Evolutionary conservation across 306 rosid genomes (phyloP), one percentile per base, ranked within the genome.

Genomic region (Mimosa bimucronata): DNA sequence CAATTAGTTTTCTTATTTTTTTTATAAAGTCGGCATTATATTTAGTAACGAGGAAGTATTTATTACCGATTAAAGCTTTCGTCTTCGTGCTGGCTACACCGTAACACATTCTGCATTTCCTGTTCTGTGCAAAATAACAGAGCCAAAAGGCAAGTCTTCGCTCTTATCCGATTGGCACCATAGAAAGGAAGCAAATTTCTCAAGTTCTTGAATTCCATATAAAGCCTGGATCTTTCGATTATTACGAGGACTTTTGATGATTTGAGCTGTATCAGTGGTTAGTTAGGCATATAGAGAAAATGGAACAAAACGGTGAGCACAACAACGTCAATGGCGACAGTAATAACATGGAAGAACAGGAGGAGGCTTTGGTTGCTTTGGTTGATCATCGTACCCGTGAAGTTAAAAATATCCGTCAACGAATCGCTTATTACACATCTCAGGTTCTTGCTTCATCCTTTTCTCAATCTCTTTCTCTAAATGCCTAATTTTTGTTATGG

Each of bases 341-440:
- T 34, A 66, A 19, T 30, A 82, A 79, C 74, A 82, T 75, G 58
- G 79, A 82, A 75, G 97, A 91, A 74, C 89, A 87, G 67, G 97
- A 91, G 45, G 88, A 89, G 80, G 81, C 91, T 19, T 79, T 93
- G 77, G 76, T 89, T 21, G 94, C 91, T 79, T 81, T 93, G 31
- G 77, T 91, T 71, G 88, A 91, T 23, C 92, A 87, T 42, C 91
- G 92, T n/a, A 58, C 83, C n/a, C 79, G 72, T 45, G 94, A 89
- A 87, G 90, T 91, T 21, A 76, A 83, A 74, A 74, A 66, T 57
- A 77, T 88, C 28, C 85, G 81, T 50, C 77, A 82, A 18, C 87
- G 83, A 62, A 44, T 87, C 80, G 18, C 85, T 53, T 84, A 88
- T 82, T 93, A 93, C 86, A 79, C 82, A 9, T 69, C 84, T 34